Percentiles rank a stretch among this genome's conserved stretches.
phyloP scores from a whole-genome alignment of 1,139 yeast species.

The Scheffersomyces cryptocercus region DNA sequence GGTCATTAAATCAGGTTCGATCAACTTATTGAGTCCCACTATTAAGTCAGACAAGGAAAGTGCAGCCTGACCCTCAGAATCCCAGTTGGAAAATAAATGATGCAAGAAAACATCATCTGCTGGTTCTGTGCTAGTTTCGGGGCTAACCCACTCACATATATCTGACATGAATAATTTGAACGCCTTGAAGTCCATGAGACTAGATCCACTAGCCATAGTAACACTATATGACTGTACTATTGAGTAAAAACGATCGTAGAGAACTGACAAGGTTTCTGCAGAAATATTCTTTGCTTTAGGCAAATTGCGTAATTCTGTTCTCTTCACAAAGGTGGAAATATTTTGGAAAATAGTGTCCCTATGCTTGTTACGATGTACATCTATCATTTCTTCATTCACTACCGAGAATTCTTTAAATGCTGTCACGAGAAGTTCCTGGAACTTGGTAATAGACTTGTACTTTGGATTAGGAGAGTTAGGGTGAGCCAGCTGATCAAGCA shows the following conservation, averaged over 20 bases:
- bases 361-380: constrained; percentile 66
- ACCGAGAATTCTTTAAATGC: constrained; percentile 89
- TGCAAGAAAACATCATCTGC: constrained; percentile 53
- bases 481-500: constrained; percentile 78
- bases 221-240: constrained; percentile 68
- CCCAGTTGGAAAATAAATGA: constrained; percentile 74
- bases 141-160: constrained; percentile 72
- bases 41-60: constrained; percentile 71
- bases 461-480: constrained; percentile 70
- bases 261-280: constrained; percentile 59
- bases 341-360: constrained; percentile 80
- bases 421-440: constrained; percentile 86
- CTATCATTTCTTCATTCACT: constrained; percentile 73
- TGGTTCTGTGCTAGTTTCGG: constrained; percentile 29
- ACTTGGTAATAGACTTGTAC: constrained; percentile 69
- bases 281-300: constrained; percentile 68
- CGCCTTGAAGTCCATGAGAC: constrained; percentile 68
- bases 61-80: constrained; percentile 51
- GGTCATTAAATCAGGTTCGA: constrained; percentile 76
- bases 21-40: constrained; percentile 67
- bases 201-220: constrained; percentile 70
- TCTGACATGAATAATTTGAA: constrained; percentile 77
- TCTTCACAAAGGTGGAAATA: constrained; percentile 85
- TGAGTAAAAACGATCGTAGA: constrained; percentile 84
- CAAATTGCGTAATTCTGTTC: constrained; percentile 85